A percentile compares a stretch with the other conserved stretches of the same genome.
Conservation (phyloP, 2,329 filamentous ascomycete genomes). For the Mycogone perniciosa region DNA sequence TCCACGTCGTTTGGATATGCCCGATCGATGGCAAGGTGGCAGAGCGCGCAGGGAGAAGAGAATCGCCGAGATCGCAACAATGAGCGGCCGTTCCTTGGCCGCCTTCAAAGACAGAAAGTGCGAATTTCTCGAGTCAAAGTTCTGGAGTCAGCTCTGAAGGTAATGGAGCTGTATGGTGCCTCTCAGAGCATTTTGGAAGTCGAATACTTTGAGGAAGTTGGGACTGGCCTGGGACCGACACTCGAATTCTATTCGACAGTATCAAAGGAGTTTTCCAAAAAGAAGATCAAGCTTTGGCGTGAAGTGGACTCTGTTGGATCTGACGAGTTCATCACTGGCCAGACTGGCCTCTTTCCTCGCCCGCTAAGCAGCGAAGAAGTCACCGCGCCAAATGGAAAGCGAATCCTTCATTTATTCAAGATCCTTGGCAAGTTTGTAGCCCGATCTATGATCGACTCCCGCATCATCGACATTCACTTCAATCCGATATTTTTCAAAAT, state of each 20-base stretch:
- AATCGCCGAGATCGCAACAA: constrained; percentile 77
- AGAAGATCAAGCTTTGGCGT: constrained; percentile 94
- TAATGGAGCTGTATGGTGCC: constrained; percentile 98
- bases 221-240: constrained; percentile 89
- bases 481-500: constrained; percentile 98
- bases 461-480: constrained; percentile 96
- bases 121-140: constrained; percentile 93
- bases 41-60: constrained; percentile 82
- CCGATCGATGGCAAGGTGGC: constrained; percentile 95
- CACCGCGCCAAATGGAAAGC: constrained; percentile 71
- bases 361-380: constrained; percentile 78
- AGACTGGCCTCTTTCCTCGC: constrained; percentile 81
- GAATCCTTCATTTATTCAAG: constrained; percentile 81
- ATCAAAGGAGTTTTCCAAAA: constrained; percentile 94
- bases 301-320: constrained; percentile 71
- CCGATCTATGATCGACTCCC: constrained; percentile 94
- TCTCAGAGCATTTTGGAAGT: constrained; percentile 94
- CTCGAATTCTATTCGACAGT: constrained; percentile 97
- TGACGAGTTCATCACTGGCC: constrained; percentile 79
- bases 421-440: constrained; percentile 96
- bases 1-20: constrained; percentile 98
- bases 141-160: constrained; percentile 91
- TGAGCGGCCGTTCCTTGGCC: constrained; percentile 83
- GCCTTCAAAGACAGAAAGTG: constrained; percentile 94
- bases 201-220: constrained; percentile 98